Conservation (phyloP, 768 basidiomycete species). For the Russula brevipes region DNA sequence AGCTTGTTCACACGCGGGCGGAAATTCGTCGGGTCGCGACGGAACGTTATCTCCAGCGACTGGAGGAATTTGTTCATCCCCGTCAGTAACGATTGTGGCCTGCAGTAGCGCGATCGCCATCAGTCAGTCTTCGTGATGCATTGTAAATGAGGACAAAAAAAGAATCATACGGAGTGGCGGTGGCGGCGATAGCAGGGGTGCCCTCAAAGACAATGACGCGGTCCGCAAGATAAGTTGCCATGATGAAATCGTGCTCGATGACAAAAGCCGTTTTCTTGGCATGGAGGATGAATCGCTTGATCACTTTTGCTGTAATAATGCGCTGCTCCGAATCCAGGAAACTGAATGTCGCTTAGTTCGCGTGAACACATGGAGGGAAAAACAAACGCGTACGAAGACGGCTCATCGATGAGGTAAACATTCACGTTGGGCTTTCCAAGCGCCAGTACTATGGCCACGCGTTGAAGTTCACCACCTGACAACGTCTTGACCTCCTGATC, state of each 20-base stretch:
- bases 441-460: constrained; percentile 93
- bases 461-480: constrained; percentile 96
- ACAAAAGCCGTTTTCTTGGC: constrained; percentile 97
- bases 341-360: constrained; percentile 35
- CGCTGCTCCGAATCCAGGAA: constrained; percentile 99
- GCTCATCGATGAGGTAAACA: constrained; percentile 96
- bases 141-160: not conserved
- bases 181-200: constrained; percentile 79
- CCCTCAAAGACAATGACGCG: constrained; percentile 93
- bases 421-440: constrained; percentile 81
- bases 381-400: constrained; percentile 49
- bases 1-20: constrained; percentile 84
- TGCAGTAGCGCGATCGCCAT: constrained; percentile 30
- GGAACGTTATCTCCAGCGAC: constrained; percentile 94
- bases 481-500: constrained; percentile 98
- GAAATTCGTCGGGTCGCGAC: constrained; percentile 94
- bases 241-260: constrained; percentile 99
- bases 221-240: constrained; percentile 99
- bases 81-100: constrained; percentile 88
- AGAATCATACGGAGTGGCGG: constrained; percentile 75
- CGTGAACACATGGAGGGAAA: not conserved
- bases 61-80: constrained; percentile 99
- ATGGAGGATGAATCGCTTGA: constrained; percentile 96
- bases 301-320: constrained; percentile 96
- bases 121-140: not conserved